Evolutionary conservation across 2,329 filamentous ascomycete species (phyloP), one percentile per base, ranked within the genome.

Genomic region (Ascochyta koolunga): DNA sequence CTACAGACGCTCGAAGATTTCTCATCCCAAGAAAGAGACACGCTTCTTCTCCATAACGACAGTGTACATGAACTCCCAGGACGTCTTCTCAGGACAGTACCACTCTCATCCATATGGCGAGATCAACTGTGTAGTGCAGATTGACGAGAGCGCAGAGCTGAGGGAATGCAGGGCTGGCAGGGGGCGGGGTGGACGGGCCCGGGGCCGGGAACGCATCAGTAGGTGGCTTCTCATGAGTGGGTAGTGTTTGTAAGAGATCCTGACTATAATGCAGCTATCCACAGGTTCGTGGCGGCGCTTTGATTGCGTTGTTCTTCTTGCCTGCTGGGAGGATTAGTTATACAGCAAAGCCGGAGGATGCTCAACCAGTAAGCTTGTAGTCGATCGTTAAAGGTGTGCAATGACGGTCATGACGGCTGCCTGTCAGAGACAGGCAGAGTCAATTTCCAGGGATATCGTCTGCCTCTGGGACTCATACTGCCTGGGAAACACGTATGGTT

Each of bases 131-230:
- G 80, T 83, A 0, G 70, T 83, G 6, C 79, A 79, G 61, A 71
- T 85, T 11, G 81, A 83, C 53, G 56, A 75, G 4, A 69, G 60
- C 4, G 80, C 82, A 2, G 78, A 85, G 70, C 62, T 85, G 43
- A 82, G 69, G 82, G 82, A 5, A 80, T 85, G 81, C 76, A 78
- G 47, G 81, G 81, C 1, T 85, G 82, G 83, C 79, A 81, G 62
- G 81, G 80, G 0, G 78, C 79, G 0, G 83, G 83, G 0, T 86
- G 83, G 82, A 85, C 83, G 19, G 77, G 75, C 38, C 80, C 81
- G 0, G 82, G 79, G 0, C 77, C 82, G 0, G 83, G 82, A 0
- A 84, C 82, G 24, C 82, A 85, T 68, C 82, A 85, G 65, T 69
- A 35, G 59, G 65, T 60, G 29, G 13, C 27, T 41, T 16, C 24